Conservation (phyloP, 2,329 filamentous ascomycete genomes). For the Nannizzia gypsea region DNA sequence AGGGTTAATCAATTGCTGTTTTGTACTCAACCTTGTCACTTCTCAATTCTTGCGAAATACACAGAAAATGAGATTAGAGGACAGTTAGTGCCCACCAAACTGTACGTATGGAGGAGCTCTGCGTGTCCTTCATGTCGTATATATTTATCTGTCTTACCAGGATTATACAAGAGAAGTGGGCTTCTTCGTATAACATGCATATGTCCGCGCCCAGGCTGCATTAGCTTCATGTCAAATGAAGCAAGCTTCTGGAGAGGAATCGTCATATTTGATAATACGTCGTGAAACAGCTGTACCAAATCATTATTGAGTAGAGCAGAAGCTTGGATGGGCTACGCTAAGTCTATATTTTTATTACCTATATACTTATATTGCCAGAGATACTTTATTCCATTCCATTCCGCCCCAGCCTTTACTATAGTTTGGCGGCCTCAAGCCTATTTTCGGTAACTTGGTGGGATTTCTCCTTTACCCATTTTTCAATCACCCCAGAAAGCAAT, state of each 20-base stretch:
- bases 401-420: neutral
- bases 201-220: neutral
- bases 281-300: neutral
- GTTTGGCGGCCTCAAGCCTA: neutral
- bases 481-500: conserved; percentile 31
- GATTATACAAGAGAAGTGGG: neutral
- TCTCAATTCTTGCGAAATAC: neutral
- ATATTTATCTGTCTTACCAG: neutral
- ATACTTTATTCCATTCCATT: neutral
- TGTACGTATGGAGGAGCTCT: neutral
- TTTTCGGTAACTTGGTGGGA: neutral
- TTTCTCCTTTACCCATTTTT: conserved; percentile 9
- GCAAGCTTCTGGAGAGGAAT: neutral
- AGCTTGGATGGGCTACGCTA: neutral
- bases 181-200: neutral
- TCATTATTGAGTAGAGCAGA: neutral
- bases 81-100: neutral
- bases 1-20: neutral
- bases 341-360: neutral
- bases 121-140: neutral
- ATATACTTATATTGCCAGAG: neutral
- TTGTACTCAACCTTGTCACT: neutral
- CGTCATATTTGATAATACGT: neutral
- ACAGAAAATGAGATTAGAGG: neutral
- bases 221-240: neutral